A percentile compares a stretch with the other conserved stretches of the same genome.
Conservation (phyloP, 2,329 filamentous ascomycete species). For the Penicillium janthinellum region DNA sequence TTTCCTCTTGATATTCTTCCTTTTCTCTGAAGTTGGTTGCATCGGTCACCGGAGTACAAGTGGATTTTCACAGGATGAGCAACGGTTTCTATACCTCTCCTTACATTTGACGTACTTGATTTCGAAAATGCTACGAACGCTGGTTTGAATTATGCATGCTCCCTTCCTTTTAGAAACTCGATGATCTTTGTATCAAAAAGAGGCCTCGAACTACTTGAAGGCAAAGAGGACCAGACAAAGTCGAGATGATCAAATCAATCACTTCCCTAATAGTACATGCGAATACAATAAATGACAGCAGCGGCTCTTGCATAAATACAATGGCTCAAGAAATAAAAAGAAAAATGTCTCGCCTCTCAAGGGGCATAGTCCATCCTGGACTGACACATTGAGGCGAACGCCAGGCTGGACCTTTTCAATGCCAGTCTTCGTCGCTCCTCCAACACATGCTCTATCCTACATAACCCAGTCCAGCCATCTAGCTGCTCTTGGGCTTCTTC, state of each 20-base stretch:
- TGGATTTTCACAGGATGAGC: conserved; percentile 11
- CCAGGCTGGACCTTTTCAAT: neutral
- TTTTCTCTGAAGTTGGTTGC: conserved; percentile 12
- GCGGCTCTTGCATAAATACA: conserved; percentile 18
- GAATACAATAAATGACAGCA: conserved; percentile 14
- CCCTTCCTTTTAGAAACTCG: neutral
- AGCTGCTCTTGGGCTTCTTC: conserved; percentile 92
- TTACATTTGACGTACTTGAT: neutral
- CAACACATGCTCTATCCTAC: neutral
- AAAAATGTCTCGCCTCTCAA: neutral
- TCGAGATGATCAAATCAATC: conserved; percentile 1
- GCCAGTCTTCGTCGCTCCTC: neutral
- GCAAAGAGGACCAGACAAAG: neutral
- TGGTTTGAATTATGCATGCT: neutral
- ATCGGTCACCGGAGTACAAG: conserved; percentile 24
- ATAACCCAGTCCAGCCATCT: conserved; percentile 13
- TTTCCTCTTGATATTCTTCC: neutral
- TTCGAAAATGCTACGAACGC: neutral
- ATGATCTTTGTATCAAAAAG: neutral
- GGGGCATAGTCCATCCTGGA: neutral
- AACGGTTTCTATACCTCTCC: conserved; percentile 9
- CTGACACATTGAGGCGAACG: neutral
- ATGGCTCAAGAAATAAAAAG: conserved; percentile 1
- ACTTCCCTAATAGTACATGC: conserved; percentile 23
- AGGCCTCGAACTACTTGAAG: neutral